Base-by-base conservation (phyloP, 2,329 filamentous ascomycete species). In the Cladophialophora psammophila region DNA sequence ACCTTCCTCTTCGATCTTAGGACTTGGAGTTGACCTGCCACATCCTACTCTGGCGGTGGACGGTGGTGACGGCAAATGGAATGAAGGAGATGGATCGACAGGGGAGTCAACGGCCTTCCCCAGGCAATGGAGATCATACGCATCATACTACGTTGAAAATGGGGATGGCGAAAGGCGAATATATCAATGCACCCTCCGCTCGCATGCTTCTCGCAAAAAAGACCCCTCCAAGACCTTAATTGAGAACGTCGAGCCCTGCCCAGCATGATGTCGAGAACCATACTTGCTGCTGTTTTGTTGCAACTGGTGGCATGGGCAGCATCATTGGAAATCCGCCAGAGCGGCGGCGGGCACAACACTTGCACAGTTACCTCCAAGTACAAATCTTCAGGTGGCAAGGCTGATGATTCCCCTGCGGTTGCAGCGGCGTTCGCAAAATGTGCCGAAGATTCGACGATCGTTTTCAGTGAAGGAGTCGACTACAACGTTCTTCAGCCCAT, bases 401-500 rank as follows among this genome's bases (percentile, higher is more conserved):
- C 74, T 2, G 79, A 82, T 60, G 80, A 82, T 69, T 78, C 80
- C 1, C 74, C 77, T 8, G 80, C 80, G 1, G 77, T 82, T 5
- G 66, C 73, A 5, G 66, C 73, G 10, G 78, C 77, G 1, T 79
- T 82, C 45, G 74, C 74, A 4, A 65, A 76, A 65, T 82, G 80
- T 65, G 72, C 78, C 3, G 70, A 68, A 40, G 60, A 79, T 60
- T 71, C 75, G 6, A 71, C 75, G 13, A 78, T 83, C 40, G 55
- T 76, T 13, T 83, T 83, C 72, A 71, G 72, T 10, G 74, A 78
- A 58, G 80, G 80, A 26, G 75, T 78, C 0, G 74, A 82, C 62
- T 83, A 82, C 71, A 82, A 81, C 50, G 74, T 81, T 63, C 78
- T 80, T 63, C 75, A 74, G 1, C 78, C 80, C 40, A 76, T 82